Evolutionary conservation across 2,329 filamentous ascomycete species (phyloP), one percentile per base, ranked within the genome.

Genomic region (Knufia petricola): DNA sequence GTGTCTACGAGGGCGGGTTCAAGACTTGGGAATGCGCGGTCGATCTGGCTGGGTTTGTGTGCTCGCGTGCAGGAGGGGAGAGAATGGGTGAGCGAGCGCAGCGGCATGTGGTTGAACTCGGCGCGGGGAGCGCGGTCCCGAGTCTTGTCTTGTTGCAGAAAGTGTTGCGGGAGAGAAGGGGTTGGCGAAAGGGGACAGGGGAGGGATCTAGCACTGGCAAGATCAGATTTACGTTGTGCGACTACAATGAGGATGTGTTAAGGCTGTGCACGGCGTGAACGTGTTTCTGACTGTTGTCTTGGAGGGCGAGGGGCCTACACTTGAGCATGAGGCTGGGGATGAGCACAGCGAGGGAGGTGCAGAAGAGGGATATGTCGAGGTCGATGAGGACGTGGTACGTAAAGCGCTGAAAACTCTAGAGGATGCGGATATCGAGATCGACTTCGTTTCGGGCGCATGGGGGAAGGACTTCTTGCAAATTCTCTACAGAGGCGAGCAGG

Each of bases 11-110:
- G 65, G 79, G 79, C 52, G 79, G 79, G 3, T 81, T 82, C 66
- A 83, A 83, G 47, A 82, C 78, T 15, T 83, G 79, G 79, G 79
- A 83, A 64, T 82, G 79, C 61, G 74, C 77, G 9, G 55, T 80
- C 36, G 78, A 82, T 56, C 68, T 83, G 10, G 77, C 75, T 0
- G 70, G n/a, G 10, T 41, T 17, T 21, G 30, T 45, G 26, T 7
- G 4, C 8, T 48, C 38, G n/a, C n/a, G n/a, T n/a, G n/a, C n/a
- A n/a, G n/a, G n/a, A n/a, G n/a, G n/a, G n/a, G n/a, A n/a, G n/a
- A n/a, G n/a, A n/a, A n/a, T n/a, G n/a, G n/a, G n/a, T 37, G 12
- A 59, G 63, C 24, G 50, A 57, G 31, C 37, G 69, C 72, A 54
- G 63, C 74, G 44, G 72, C 74, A 56, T 28, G 36, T 55, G 15